Evolutionary conservation across 2,329 filamentous ascomycete genomes (phyloP), one percentile per base, ranked within the genome.

Genomic region (Periglandula ipomoeae): DNA sequence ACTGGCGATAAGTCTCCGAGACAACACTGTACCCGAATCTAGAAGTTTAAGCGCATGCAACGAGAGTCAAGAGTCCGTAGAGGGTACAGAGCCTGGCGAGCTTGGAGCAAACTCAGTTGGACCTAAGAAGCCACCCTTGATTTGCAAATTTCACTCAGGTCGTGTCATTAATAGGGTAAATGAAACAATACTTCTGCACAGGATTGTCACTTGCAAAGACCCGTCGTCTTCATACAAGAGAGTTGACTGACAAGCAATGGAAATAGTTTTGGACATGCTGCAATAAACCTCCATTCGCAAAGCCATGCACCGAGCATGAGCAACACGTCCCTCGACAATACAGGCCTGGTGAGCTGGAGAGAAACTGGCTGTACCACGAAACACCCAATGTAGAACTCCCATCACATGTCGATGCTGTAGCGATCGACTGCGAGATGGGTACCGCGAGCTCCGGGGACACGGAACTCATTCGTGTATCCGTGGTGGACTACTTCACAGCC

Each of bases 381-480:
- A 64, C 61, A 0, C 17, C 26, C 1, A 23, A 27, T 10, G 35
- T 39, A 6, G 10, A 44, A 2, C 32, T 37, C 3, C 22, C 30
- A 6, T 39, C 23, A 15, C 51, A 45, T 13, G 52, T 53, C 15
- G 50, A 35, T 40, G 64, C 57, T 2, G 68, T 79, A 3, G 73
- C 70, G 0, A 60, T 81, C 3, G 75, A 79, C 52, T 79, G 76
- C 52, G 76, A 80, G 53, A 79, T 79, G 74, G 75, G 76, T 15
- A 68, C 64, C 0, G 62, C 70, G 2, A 53, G 55, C 8, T 61
- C 61, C 5, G 68, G 70, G 6, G 73, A 79, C 9, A 59, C 61
- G 0, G 75, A 79, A 52, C 60, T 80, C 7, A 76, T 81, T 50
- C 73, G 75, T 3, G 38, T 81, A 1, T 72, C 71, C 0, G 56